phyloP scores from a whole-genome alignment of 2,329 filamentous ascomycete genomes.

The Colletotrichum kahawae region DNA sequence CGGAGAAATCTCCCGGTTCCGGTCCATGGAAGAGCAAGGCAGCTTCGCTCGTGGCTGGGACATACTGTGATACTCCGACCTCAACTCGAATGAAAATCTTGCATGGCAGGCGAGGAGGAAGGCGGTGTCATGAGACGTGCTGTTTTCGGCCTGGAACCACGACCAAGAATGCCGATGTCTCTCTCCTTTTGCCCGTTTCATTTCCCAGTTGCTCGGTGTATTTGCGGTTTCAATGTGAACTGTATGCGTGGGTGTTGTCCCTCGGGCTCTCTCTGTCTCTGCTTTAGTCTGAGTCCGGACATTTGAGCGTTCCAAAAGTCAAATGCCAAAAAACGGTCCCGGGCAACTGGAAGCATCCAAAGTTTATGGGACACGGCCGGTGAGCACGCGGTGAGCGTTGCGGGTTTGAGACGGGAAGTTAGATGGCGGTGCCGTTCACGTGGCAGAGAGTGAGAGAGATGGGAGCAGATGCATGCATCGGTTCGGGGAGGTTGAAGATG shows the following conservation, averaged over 20 bases:
- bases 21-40: no score
- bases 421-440: neutral
- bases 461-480: neutral
- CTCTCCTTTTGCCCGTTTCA: neutral
- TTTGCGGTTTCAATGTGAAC: neutral
- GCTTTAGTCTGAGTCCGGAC: neutral
- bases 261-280: neutral
- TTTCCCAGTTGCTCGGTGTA: neutral
- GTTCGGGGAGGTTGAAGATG: neutral
- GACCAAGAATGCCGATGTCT: neutral
- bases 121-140: neutral
- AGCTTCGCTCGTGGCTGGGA: neutral
- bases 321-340: neutral
- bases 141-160: neutral
- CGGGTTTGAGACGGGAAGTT: neutral
- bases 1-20: neutral
- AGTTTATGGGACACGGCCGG: neutral
- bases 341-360: neutral
- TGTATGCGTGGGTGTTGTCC: neutral
- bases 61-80: neutral
- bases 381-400: neutral
- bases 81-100: neutral
- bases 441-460: neutral
- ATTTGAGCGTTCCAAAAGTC: neutral
- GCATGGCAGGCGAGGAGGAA: neutral